A percentile compares a stretch with the other conserved stretches of the same genome.
Conservation (phyloP, 106 monocot genomes). For the Dendrobium catenatum region DNA sequence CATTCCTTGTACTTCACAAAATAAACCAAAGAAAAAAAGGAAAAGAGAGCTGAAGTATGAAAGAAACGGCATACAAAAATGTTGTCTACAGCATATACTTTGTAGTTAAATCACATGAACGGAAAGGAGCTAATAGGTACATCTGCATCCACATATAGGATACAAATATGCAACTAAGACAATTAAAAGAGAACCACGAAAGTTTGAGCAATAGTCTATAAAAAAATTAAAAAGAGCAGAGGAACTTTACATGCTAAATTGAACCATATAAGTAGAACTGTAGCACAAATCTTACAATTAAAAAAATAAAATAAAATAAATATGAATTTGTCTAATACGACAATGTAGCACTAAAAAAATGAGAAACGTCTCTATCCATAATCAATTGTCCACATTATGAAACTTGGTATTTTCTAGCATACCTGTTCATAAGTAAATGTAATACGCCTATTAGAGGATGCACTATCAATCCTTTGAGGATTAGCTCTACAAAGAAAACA, state of each 20-base stretch:
- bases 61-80: not conserved
- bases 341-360: not conserved
- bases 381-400: not conserved
- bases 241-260: not conserved
- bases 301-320: not conserved
- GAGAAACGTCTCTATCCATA: not conserved
- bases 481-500: conserved; percentile 55
- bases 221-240: not conserved
- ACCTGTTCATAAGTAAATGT: conserved; percentile 94
- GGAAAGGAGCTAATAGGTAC: too few species aligned
- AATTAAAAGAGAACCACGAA: not conserved
- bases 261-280: not conserved
- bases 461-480: conserved; percentile 90
- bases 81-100: not conserved
- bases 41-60: not conserved
- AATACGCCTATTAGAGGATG: conserved; percentile 68
- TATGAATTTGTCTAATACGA: not conserved
- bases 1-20: not conserved
- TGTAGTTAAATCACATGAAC: too few species aligned
- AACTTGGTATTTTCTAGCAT: not conserved
- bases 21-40: not conserved
- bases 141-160: not conserved
- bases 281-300: not conserved
- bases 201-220: not conserved
- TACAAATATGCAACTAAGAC: not conserved